Evolutionary conservation across 495 filamentous ascomycete species (phyloP).

Genomic region (Tuber umbilicatum): DNA sequence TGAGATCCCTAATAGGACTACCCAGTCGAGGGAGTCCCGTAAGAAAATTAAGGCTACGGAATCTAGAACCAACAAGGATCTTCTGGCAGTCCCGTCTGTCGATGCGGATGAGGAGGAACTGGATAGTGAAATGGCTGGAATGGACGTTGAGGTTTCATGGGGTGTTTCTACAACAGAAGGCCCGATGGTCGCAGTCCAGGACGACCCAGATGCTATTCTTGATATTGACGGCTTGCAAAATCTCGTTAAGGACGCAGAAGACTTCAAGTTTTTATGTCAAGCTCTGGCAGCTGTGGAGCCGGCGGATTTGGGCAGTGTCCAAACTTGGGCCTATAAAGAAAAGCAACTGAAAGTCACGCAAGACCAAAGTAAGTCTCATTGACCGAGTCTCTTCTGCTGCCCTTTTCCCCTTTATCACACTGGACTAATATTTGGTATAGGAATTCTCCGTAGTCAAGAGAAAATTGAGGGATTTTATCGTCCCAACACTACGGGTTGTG

Average conservation of each 20-base stretch:
- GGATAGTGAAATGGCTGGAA: slow-evolving; percentile 48
- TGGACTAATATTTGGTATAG: slow-evolving; percentile 35
- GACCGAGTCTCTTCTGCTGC: slow-evolving; percentile 18
- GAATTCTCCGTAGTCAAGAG: slow-evolving; percentile 50
- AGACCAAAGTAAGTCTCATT: slow-evolving; percentile 37
- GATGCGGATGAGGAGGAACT: slow-evolving; percentile 49
- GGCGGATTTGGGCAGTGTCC: slow-evolving; percentile 57
- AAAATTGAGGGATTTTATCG: slow-evolving; percentile 86
- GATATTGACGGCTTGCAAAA: slow-evolving; percentile 75
- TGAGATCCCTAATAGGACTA: background rate
- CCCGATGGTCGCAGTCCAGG: slow-evolving; percentile 60
- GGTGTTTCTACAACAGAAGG: slow-evolving; percentile 53
- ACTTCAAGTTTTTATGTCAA: slow-evolving; percentile 54
- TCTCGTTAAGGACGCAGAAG: slow-evolving; percentile 72
- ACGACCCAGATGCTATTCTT: slow-evolving; percentile 59
- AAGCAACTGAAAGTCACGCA: slow-evolving; percentile 75
- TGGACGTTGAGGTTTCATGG: slow-evolving; percentile 53
- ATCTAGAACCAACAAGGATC: background rate
- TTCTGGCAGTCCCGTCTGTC: slow-evolving; percentile 6
- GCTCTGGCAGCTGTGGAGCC: slow-evolving; percentile 48
- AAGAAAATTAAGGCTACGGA: slow-evolving; percentile 19
- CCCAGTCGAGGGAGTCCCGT: slow-evolving; percentile 13
- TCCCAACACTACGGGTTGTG: slow-evolving; percentile 72
- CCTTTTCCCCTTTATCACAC: slow-evolving; percentile 22
- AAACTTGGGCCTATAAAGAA: slow-evolving; percentile 82